phyloP scores from a whole-genome alignment of 306 rosid genomes.

The Rubus idaeus region DNA sequence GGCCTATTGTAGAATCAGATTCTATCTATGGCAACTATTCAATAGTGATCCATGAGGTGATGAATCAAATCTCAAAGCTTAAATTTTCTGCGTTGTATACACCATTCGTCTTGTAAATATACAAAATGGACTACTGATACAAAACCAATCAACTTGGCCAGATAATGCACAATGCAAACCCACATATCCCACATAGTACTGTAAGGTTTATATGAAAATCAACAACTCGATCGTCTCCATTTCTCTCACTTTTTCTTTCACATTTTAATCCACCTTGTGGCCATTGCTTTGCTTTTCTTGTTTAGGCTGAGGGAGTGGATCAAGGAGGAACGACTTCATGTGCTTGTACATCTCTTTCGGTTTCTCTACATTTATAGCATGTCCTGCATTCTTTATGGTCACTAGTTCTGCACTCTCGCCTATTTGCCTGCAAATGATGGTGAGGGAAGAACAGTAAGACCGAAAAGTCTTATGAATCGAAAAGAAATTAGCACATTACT shows the following conservation, averaged over 20 bases:
- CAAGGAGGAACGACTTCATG: slow-evolving; percentile 60
- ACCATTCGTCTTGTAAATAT: background rate
- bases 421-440: slow-evolving; percentile 47
- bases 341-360: slow-evolving; percentile 60
- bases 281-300: slow-evolving; percentile 44
- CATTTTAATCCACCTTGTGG: slow-evolving; percentile 46
- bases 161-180: background rate
- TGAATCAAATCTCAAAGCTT: background rate
- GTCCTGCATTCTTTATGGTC: slow-evolving; percentile 76
- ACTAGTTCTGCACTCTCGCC: slow-evolving; percentile 69
- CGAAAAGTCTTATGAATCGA: background rate
- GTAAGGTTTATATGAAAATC: background rate
- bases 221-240: background rate
- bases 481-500: slow-evolving; percentile 5
- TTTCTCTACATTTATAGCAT: slow-evolving; percentile 78
- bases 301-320: slow-evolving; percentile 32
- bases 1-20: too few species aligned
- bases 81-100: background rate
- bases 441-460: background rate
- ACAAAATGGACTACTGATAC: background rate
- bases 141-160: slow-evolving; percentile 7
- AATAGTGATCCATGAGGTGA: background rate
- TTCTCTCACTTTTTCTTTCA: slow-evolving; percentile 11
- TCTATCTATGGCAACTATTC: background rate
- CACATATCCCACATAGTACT: background rate